phyloP scores from a whole-genome alignment of 352 stramenopile genomes.

The Halophytophthora batemanensis region DNA sequence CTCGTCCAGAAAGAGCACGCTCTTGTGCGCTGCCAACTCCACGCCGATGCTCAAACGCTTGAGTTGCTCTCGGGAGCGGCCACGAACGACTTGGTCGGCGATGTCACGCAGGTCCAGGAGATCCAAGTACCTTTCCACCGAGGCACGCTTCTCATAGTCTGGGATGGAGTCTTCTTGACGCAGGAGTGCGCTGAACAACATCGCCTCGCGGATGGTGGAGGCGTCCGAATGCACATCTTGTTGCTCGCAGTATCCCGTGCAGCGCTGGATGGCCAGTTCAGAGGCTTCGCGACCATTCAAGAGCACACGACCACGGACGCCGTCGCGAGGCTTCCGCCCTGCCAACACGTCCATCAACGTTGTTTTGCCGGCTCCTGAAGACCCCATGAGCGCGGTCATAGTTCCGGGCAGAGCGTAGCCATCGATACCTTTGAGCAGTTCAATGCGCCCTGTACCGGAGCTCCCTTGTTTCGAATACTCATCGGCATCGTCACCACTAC shows the following conservation, averaged over 20 bases:
- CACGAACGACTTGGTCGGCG: conserved; percentile 28
- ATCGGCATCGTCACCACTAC: neutral
- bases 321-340: conserved; percentile 78
- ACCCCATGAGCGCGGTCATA: conserved; percentile 58
- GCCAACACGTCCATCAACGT: conserved; percentile 92
- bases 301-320: conserved; percentile 41
- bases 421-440: conserved; percentile 56
- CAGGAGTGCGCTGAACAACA: conserved; percentile 83
- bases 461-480: neutral
- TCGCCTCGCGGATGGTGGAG: conserved; percentile 83
- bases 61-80: conserved; percentile 25
- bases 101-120: conserved; percentile 25
- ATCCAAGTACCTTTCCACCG: conserved; percentile 32
- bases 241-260: conserved; percentile 56
- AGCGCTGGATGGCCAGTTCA: conserved; percentile 18
- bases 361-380: conserved; percentile 82
- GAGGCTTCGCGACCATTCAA: conserved; percentile 29
- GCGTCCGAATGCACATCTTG: conserved; percentile 85
- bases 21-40: conserved; percentile 74
- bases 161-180: conserved; percentile 29
- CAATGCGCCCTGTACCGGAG: conserved; percentile 28
- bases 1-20: conserved; percentile 71
- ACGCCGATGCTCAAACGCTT: conserved; percentile 71
- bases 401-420: conserved; percentile 35
- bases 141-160: conserved; percentile 17